These are phyloP conservation scores for Parathielavia hyrcaniae DNA, from an alignment of 495 filamentous ascomycete genomes.

Conservation along the genomic window DNA sequence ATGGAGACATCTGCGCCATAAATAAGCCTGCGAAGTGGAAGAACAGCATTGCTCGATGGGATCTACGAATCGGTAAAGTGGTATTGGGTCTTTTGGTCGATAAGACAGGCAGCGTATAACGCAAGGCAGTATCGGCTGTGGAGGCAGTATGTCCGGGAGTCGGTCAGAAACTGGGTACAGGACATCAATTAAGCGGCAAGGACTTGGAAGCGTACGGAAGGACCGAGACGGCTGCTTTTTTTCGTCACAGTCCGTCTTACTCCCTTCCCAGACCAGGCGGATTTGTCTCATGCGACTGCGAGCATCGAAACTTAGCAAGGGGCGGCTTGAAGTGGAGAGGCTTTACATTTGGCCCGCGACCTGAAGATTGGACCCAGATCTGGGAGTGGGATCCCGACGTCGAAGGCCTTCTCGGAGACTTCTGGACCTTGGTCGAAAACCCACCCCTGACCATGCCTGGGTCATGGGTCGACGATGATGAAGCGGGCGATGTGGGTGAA, in stretches of 20 bases:
- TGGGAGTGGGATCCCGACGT: slow-evolving; percentile 5
- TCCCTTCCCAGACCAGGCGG: no score
- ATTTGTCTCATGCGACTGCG: no score
- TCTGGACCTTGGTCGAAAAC: not conserved
- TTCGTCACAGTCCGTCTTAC: no score
- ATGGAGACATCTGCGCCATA: not conserved
- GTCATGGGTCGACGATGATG: not conserved
- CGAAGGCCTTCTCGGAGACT: not conserved
- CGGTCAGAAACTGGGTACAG: not conserved
- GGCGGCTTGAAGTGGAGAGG: not conserved
- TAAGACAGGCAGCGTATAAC: not conserved
- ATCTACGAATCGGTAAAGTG: not conserved
- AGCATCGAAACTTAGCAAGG: not conserved
- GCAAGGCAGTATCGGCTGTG: not conserved
- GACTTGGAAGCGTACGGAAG: not conserved
- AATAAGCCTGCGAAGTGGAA: not conserved
- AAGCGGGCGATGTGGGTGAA: not conserved
- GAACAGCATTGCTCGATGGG: not conserved
- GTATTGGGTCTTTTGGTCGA: not conserved
- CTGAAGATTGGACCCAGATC: not conserved
- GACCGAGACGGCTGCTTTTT: not conserved
- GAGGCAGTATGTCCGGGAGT: not conserved
- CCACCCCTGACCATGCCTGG: not conserved
- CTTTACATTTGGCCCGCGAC: not conserved
- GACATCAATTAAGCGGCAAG: not conserved